Evolutionary conservation across 1,284 basidiomycete species (phyloP), one percentile per base, ranked within the genome.

Genomic region (Boletus semigastroideus): DNA sequence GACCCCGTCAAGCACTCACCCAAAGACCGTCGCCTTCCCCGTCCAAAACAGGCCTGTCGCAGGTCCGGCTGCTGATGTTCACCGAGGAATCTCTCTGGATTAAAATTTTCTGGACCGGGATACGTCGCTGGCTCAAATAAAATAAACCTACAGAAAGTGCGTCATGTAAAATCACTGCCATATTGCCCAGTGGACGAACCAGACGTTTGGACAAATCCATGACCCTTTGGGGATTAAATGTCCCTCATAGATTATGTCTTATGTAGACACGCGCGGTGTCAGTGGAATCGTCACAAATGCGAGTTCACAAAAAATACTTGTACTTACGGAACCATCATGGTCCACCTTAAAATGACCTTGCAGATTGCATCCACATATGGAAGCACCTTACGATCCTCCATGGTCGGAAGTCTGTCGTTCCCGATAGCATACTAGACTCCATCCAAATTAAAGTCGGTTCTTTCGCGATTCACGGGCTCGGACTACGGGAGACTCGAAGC

Each of bases 1-100:
- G 43, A 19, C 2, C 55, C 51, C 0, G 54, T 59, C 16, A 65
- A 46, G 28, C 22, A 40, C 2, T 31, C 34, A 34, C 59, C 58
- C 0, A 54, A 49, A 46, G 54, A 60, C n/a, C 4, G 37, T 12
- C 56, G 49, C 28, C 56, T 38, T 38, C 36, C 36, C 36, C 17
- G 19, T 38, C 36, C 36, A 12, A 38, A 38, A 19, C 36, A 38
- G 39, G 56, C 61, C 11, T 51, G 19, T 4, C 43, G 42, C 6
- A 56, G 33, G 14, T 34, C 33, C 6, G 33, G 38, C 11, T 39
- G 38, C 38, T 39, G 38, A 8, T 20, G 9, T 8, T 39, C 38
- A 7, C 38, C 20, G 8, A 39, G 38, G 38, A 20, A 39, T 20
- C 38, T 39, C 13, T 39, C 38, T 0, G 38, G 38, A 20, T 39